phyloP scores from a whole-genome alignment of 108 stramenopile genomes.

The Nitzschia inconspicua region DNA sequence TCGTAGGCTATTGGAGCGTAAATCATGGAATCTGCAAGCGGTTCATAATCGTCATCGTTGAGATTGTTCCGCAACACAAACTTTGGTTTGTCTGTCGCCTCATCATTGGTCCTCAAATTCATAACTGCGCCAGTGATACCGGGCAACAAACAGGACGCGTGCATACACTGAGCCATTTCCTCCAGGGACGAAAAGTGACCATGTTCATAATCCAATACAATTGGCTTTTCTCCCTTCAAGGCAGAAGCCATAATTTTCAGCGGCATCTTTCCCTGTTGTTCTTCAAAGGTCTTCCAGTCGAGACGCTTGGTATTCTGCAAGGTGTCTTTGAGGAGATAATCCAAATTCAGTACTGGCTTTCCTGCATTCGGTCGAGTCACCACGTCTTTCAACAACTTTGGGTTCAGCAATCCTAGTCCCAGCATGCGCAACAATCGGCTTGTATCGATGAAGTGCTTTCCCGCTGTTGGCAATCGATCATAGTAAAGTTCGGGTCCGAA shows the following conservation, averaged over 20 bases:
- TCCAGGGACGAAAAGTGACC: conserved; percentile 73
- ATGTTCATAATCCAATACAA: conserved; percentile 61
- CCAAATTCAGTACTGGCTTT: conserved; percentile 87
- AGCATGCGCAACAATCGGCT: conserved; percentile 70
- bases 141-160: conserved; percentile 89
- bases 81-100: conserved; percentile 25
- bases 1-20: conserved; percentile 91
- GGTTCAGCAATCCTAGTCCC: conserved; percentile 84
- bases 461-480: conserved; percentile 84
- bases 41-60: conserved; percentile 59
- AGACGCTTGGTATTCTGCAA: conserved; percentile 84
- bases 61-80: conserved; percentile 54
- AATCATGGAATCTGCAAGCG: conserved; percentile 88
- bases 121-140: conserved; percentile 92
- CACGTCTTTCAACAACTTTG: conserved; percentile 78
- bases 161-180: conserved; percentile 85
- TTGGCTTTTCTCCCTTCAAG: conserved; percentile 54
- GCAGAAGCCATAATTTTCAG: conserved; percentile 88
- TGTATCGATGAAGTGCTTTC: conserved; percentile 86
- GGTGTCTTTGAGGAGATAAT: conserved; percentile 83
- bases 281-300: conserved; percentile 86
- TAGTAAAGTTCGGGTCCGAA: conserved; percentile 95
- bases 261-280: conserved; percentile 78
- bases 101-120: conserved; percentile 35
- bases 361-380: conserved; percentile 60